phyloP scores from a whole-genome alignment of 768 basidiomycete species.

The Tulasnella sp. region DNA sequence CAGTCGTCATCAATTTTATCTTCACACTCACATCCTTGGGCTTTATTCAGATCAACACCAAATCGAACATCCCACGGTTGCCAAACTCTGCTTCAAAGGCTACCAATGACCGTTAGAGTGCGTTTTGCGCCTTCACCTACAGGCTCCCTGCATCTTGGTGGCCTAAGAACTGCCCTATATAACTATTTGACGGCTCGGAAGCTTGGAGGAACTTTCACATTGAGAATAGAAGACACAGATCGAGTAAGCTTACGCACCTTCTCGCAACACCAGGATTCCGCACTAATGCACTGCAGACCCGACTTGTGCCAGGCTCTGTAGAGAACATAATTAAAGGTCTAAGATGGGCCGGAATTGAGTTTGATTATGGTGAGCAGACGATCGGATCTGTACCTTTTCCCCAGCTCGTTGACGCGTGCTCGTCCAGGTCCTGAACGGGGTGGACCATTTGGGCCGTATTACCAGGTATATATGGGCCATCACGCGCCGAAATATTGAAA shows the following conservation, averaged over 20 bases:
- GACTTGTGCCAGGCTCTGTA: slow-evolving; percentile 78
- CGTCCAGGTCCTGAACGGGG: slow-evolving; percentile 67
- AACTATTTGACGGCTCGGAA: slow-evolving; percentile 84
- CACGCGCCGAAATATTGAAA: neutral
- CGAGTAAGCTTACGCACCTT: slow-evolving; percentile 51
- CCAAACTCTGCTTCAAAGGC: neutral
- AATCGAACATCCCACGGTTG: neutral
- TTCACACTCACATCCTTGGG: no score
- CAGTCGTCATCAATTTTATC: no score
- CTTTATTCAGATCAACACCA: no score
- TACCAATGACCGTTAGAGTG: slow-evolving; percentile 38
- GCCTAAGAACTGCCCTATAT: slow-evolving; percentile 88
- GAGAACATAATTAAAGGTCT: slow-evolving; percentile 73
- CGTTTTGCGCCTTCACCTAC: slow-evolving; percentile 98
- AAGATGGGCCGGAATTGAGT: slow-evolving; percentile 87
- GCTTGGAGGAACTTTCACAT: slow-evolving; percentile 80
- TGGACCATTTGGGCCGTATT: slow-evolving; percentile 80
- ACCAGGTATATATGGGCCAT: slow-evolving; percentile 55
- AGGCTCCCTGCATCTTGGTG: slow-evolving; percentile 89
- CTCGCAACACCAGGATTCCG: slow-evolving; percentile 11
- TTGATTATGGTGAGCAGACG: slow-evolving; percentile 71
- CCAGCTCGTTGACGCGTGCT: neutral
- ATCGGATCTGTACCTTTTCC: slow-evolving; percentile 7
- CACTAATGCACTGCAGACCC: slow-evolving; percentile 48
- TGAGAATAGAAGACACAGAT: slow-evolving; percentile 95